A percentile compares a stretch with the other conserved stretches of the same genome.
Evolutionary conservation across 2,329 filamentous ascomycete genomes (phyloP).

Genomic region (Pseudocercospora vitis): DNA sequence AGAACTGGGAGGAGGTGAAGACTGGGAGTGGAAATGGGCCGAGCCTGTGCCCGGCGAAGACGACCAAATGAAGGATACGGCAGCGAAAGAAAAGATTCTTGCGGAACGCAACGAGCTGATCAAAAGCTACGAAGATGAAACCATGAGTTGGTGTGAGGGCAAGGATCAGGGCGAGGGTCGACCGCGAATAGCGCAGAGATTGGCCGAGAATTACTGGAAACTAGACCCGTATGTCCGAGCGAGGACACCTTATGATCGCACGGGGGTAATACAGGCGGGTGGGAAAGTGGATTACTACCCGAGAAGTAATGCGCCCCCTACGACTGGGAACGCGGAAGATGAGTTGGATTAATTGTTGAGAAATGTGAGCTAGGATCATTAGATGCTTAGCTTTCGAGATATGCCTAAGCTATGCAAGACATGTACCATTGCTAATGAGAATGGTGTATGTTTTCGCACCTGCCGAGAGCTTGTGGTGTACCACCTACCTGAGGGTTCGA

Average conservation of each 20-base stretch:
- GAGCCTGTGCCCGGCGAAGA: conserved; percentile 79
- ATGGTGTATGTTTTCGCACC: not conserved
- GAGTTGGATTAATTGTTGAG: conserved; percentile 12
- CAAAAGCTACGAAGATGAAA: conserved; percentile 70
- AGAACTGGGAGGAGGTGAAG: conserved; percentile 81
- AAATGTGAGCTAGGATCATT: not conserved
- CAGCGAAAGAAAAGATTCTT: conserved; percentile 63
- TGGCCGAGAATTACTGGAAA: conserved; percentile 80
- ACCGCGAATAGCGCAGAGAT: conserved; percentile 42
- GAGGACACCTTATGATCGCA: conserved; percentile 79
- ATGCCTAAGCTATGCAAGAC: too few species aligned
- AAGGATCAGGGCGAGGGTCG: conserved; percentile 39
- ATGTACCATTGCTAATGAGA: not conserved
- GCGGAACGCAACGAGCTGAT: conserved; percentile 65
- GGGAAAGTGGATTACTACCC: conserved; percentile 74
- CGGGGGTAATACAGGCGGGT: conserved; percentile 65
- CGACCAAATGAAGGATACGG: conserved; percentile 63
- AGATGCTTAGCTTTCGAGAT: too few species aligned
- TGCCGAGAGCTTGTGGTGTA: too few species aligned
- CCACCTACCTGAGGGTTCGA: too few species aligned
- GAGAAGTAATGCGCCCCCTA: conserved; percentile 8
- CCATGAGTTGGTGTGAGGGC: conserved; percentile 70
- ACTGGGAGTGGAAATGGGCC: conserved; percentile 79
- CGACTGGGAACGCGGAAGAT: conserved; percentile 4
- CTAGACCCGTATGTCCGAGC: conserved; percentile 85